These are phyloP conservation scores for Powellomyces hirtus DNA, from an alignment of 192 early-diverging fungal genomes.

Conservation along the genomic window DNA sequence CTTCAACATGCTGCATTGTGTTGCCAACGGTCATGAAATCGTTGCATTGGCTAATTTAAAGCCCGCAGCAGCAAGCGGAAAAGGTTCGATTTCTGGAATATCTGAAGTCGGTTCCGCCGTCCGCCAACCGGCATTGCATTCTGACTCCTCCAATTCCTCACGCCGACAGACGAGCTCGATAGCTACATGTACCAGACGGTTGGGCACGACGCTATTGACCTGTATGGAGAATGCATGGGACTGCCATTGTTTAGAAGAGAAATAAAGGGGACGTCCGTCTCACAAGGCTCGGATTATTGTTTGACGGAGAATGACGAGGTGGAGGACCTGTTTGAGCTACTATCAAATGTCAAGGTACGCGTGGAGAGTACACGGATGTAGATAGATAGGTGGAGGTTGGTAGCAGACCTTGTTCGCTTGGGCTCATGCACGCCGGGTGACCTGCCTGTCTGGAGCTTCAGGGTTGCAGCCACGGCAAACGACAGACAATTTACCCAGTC, in stretches of 20 bases:
- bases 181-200: constrained; percentile 98
- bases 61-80: constrained; percentile 59
- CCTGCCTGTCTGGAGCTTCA: too few species aligned
- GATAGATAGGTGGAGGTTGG: too few species aligned
- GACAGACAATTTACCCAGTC: too few species aligned
- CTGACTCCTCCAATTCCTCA: background rate
- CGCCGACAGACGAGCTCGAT: constrained; percentile 77
- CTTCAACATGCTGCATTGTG: constrained; percentile 94
- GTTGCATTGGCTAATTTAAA: constrained; percentile 90
- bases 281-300: constrained; percentile 66
- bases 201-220: constrained; percentile 84
- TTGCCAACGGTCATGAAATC: constrained; percentile 88
- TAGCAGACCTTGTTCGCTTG: too few species aligned
- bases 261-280: constrained; percentile 69
- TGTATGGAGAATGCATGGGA: constrained; percentile 77
- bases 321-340: constrained; percentile 82
- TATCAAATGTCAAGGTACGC: constrained; percentile 70
- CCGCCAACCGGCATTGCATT: background rate
- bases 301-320: constrained; percentile 81
- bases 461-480: too few species aligned
- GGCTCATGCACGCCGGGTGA: too few species aligned
- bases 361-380: too few species aligned
- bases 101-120: constrained; percentile 1
- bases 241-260: constrained; percentile 79
- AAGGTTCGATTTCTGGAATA: constrained; percentile 63